These are phyloP conservation scores for Moesziomyces sp. DNA, from an alignment of 1,284 basidiomycete species.

Conservation along the genomic window DNA sequence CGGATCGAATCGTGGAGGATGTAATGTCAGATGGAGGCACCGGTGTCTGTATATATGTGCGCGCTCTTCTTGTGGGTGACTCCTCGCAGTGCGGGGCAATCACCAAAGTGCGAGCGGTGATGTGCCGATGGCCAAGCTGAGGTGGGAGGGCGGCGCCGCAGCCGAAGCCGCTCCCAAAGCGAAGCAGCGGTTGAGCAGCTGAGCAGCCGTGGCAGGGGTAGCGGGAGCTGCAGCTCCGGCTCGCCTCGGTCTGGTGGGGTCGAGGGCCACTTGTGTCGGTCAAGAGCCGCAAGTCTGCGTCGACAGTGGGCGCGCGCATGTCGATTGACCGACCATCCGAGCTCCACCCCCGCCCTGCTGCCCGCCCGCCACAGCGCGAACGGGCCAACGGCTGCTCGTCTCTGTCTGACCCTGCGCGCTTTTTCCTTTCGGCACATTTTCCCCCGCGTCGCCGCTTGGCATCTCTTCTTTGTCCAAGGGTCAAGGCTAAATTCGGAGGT, in stretches of 20 bases:
- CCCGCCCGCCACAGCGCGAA: conserved; percentile 4
- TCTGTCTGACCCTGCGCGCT: not conserved
- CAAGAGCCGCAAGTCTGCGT: not conserved
- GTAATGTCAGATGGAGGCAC: no score
- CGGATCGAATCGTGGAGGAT: not conserved
- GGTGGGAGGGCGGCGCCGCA: no score
- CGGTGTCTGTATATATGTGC: no score
- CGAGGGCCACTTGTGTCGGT: not conserved
- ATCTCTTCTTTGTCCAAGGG: not conserved
- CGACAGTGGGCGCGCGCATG: not conserved
- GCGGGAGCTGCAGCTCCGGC: no score
- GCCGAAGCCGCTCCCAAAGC: no score
- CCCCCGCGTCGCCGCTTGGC: not conserved
- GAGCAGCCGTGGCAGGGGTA: no score
- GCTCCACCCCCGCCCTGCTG: not conserved
- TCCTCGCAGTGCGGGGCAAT: no score
- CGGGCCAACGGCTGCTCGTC: conserved; percentile 12
- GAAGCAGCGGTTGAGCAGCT: no score
- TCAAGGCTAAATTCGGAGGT: not conserved
- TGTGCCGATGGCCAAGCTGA: no score
- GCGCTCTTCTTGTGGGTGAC: no score
- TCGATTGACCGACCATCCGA: not conserved
- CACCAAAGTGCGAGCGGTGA: no score
- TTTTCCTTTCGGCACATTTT: not conserved
- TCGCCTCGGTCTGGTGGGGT: not conserved